Evolutionary conservation across 2,329 filamentous ascomycete species (phyloP), one percentile per base, ranked within the genome.

Genomic region (Lachnellula arida): DNA sequence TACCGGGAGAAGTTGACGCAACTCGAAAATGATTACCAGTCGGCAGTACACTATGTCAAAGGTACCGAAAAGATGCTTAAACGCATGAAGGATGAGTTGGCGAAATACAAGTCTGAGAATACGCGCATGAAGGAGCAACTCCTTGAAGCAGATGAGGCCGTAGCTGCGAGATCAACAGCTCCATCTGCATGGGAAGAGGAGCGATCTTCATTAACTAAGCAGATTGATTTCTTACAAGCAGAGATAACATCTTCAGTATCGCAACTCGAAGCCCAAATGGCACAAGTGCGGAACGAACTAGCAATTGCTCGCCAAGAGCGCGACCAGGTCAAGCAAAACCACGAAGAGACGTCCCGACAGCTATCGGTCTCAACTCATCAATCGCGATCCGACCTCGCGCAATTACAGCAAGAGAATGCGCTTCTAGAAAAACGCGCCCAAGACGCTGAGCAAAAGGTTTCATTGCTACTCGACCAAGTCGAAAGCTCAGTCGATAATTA

Each of bases 1-100:
- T 97, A 96, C 75, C 88, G 92, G 60, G 92, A 97, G 71, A 97
- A 97, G 72, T 80, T 99, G 51, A 84, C 90, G 57, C 92, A 96
- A 69, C 84, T 99, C 34, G 92, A 97, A 74, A 96, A 92, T 70
- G 94, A 99, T 71, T 97, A 99, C 71, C 91, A 97, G 72, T 96
- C 94, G 43, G 93, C 94, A 15, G 92, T 97, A 49, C 94, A 97
- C 73, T 99, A 99, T 68, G 90, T 99, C 64, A 95, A 96, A 73
- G 94, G 94, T 56, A 97, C 94, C 1, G 94, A 99, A 74, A 97
- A 97, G 81, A 97, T 99, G 91, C 82, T 99, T 49, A 92, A 94
- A 73, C 93, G 95, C 72, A 93, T 99, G 80, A 97, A 97, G 76
- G 91, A 97, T 67, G 94, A 99, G 74, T 79, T 99, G n/a, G 81